Evolutionary conservation across 768 basidiomycete species (phyloP).

Genomic region (Zangia roseola): DNA sequence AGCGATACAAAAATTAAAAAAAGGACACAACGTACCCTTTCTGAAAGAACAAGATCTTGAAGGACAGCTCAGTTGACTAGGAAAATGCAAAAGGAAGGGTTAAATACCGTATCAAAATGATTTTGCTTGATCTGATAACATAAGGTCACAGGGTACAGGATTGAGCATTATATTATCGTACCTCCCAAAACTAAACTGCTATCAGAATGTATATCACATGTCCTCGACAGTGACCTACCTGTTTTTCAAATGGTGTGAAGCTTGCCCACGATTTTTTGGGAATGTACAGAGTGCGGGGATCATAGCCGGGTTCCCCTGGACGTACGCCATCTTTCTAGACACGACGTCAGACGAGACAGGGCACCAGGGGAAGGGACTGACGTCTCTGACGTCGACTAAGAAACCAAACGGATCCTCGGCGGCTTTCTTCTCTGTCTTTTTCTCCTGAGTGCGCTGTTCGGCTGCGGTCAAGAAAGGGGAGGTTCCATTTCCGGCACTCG

Average conservation of each 20-base stretch:
- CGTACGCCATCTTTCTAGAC: conserved; percentile 73
- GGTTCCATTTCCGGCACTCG: conserved; percentile 30
- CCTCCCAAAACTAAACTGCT: conserved; percentile 67
- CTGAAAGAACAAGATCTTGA: conserved; percentile 90
- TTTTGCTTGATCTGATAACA: conserved; percentile 87
- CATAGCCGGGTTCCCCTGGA: conserved; percentile 84
- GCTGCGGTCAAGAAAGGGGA: conserved; percentile 77
- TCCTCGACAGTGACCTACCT: conserved; percentile 41
- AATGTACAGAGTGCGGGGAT: conserved; percentile 83
- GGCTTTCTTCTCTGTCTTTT: conserved; percentile 81
- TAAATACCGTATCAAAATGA: conserved; percentile 85
- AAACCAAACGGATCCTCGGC: conserved; percentile 77
- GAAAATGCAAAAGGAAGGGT: neutral
- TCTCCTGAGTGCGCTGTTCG: conserved; percentile 69
- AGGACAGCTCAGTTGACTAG: conserved; percentile 13
- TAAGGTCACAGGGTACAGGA: conserved; percentile 4
- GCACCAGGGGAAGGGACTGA: conserved; percentile 30
- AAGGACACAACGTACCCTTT: conserved; percentile 94
- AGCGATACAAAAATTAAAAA: conserved; percentile 1
- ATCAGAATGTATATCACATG: neutral
- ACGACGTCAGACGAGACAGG: neutral
- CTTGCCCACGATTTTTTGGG: conserved; percentile 72
- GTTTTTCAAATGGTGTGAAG: conserved; percentile 96
- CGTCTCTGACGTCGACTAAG: conserved; percentile 70
- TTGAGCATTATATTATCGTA: conserved; percentile 29